Evolutionary conservation across 768 basidiomycete genomes (phyloP).

Genomic region (Rhodotorula kratochvilovae): DNA sequence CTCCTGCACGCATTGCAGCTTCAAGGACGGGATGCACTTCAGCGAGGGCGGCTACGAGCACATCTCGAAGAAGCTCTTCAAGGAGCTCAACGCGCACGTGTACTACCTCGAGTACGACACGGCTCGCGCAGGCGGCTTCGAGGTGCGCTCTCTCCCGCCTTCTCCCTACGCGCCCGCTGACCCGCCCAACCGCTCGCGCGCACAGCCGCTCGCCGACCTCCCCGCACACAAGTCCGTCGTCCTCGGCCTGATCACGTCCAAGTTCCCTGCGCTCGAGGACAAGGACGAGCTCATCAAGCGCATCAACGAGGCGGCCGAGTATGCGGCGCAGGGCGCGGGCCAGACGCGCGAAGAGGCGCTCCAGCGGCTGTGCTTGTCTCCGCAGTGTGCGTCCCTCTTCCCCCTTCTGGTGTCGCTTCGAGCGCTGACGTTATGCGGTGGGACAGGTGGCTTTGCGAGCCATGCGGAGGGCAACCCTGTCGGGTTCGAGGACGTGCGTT

Average conservation of each 20-base stretch:
- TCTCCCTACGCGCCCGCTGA: background rate
- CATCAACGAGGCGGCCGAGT: constrained; percentile 57
- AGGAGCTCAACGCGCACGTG: constrained; percentile 40
- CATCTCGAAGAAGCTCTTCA: constrained; percentile 45
- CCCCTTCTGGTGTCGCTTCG: constrained; percentile 54
- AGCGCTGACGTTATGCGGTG: background rate
- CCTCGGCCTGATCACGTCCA: constrained; percentile 44
- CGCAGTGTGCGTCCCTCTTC: constrained; percentile 34
- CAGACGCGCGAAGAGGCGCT: constrained; percentile 55
- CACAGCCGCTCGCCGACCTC: constrained; percentile 42
- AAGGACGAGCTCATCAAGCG: constrained; percentile 54
- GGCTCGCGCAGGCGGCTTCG: constrained; percentile 42
- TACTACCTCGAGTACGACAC: constrained; percentile 46
- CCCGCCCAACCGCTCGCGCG: background rate
- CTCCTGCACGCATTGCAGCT: no score
- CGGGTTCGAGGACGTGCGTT: constrained; percentile 52
- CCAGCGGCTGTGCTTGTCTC: constrained; percentile 55
- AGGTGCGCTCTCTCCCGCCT: constrained; percentile 5
- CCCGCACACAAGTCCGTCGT: constrained; percentile 43
- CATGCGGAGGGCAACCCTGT: constrained; percentile 60
- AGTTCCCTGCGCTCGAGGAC: constrained; percentile 54
- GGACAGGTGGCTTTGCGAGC: constrained; percentile 59
- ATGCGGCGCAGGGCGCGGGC: constrained; percentile 52
- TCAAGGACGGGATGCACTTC: constrained; percentile 39
- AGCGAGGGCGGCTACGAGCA: constrained; percentile 43